Evolutionary conservation across 179 eudicot species (phyloP).

Genomic region (Pouteria campechiana): DNA sequence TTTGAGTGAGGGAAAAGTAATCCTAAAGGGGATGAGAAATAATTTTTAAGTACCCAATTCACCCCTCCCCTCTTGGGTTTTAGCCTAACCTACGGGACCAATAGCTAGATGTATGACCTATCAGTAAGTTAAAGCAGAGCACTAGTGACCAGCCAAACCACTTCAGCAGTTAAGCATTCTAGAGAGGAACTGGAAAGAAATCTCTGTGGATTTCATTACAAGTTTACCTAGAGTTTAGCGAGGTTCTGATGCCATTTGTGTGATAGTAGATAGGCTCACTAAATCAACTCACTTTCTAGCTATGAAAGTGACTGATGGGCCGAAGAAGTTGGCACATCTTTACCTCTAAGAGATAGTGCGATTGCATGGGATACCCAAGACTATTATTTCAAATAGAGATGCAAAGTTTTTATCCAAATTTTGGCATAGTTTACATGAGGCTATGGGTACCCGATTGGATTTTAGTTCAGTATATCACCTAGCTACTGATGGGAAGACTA

Average conservation of each 20-base stretch:
- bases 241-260: not conserved
- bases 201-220: not conserved
- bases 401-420: not conserved
- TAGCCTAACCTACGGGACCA: too few relatives aligned
- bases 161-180: too few relatives aligned
- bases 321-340: not conserved
- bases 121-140: too few relatives aligned
- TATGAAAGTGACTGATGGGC: not conserved
- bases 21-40: too few relatives aligned
- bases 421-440: not conserved
- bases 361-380: not conserved
- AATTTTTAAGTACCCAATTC: too few relatives aligned
- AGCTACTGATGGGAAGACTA: not conserved
- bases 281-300: not conserved
- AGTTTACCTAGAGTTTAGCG: not conserved
- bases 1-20: too few relatives aligned
- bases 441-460: not conserved
- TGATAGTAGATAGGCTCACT: not conserved
- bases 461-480: not conserved
- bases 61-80: too few relatives aligned
- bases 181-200: too few relatives aligned
- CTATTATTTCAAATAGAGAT: not conserved
- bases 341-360: not conserved
- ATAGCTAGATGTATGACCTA: too few relatives aligned
- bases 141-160: too few relatives aligned